These are phyloP conservation scores for Helotiales sp. DNA, from an alignment of 2,329 filamentous ascomycete species.

Conservation along the genomic window DNA sequence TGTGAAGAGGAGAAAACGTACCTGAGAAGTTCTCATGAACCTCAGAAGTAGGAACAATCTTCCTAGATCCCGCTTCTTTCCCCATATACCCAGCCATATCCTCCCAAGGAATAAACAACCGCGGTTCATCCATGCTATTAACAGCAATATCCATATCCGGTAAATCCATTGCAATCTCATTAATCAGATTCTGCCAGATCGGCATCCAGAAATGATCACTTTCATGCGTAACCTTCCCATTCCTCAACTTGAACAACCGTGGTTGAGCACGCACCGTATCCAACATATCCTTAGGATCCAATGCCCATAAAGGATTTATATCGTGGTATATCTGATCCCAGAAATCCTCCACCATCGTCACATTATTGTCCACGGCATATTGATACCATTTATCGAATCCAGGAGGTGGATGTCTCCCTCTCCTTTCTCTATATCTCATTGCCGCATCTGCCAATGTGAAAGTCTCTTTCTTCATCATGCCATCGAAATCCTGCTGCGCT, in stretches of 20 bases:
- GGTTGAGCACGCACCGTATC: slow-evolving; percentile 53
- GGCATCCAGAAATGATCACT: slow-evolving; percentile 41
- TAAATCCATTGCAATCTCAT: slow-evolving; percentile 47
- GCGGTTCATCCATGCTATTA: slow-evolving; percentile 63
- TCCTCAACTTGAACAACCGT: slow-evolving; percentile 58
- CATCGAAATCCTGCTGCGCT: slow-evolving; percentile 40
- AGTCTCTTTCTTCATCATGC: slow-evolving; percentile 41
- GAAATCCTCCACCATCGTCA: slow-evolving; percentile 59
- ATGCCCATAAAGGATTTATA: slow-evolving; percentile 46
- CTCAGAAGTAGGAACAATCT: slow-evolving; percentile 58
- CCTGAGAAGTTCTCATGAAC: slow-evolving; percentile 29
- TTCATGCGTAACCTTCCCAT: slow-evolving; percentile 48
- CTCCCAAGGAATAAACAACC: slow-evolving; percentile 59
- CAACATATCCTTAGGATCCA: slow-evolving; percentile 47
- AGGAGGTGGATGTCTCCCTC: slow-evolving; percentile 61
- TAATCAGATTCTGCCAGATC: slow-evolving; percentile 38
- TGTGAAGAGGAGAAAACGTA: neutral
- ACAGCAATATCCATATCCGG: slow-evolving; percentile 67
- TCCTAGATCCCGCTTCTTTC: slow-evolving; percentile 16
- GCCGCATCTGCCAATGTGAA: slow-evolving; percentile 45
- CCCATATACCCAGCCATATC: slow-evolving; percentile 28
- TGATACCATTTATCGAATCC: slow-evolving; percentile 60
- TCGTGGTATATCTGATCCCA: slow-evolving; percentile 56
- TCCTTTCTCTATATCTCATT: slow-evolving; percentile 51
- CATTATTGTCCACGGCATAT: slow-evolving; percentile 52